phyloP scores from a whole-genome alignment of 1,139 yeast genomes.

The Pichia sp. region DNA sequence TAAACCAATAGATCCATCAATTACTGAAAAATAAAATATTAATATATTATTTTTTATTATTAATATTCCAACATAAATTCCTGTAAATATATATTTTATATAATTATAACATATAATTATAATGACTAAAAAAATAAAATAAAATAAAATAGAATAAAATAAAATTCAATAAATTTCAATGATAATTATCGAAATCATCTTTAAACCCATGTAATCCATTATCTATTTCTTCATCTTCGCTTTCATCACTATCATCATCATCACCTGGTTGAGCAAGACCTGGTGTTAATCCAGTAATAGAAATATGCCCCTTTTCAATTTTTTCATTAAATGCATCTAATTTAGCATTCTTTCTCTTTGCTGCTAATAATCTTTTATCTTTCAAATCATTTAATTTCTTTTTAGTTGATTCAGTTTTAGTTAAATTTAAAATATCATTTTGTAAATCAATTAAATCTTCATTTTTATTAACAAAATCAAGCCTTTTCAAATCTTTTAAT shows the following conservation, averaged over 20 bases:
- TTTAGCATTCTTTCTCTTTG: constrained; percentile 29
- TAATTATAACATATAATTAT: too few relatives aligned
- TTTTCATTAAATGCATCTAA: constrained; percentile 34
- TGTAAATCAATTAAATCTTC: constrained; percentile 34
- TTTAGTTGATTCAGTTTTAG: constrained; percentile 5
- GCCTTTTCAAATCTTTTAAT: constrained; percentile 35
- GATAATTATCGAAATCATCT: constrained; percentile 26
- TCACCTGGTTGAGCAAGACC: constrained; percentile 87
- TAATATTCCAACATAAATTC: not conserved
- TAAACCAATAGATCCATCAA: constrained; percentile 14
- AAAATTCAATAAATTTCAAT: too few relatives aligned
- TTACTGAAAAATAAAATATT: not conserved
- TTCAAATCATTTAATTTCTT: constrained; percentile 7
- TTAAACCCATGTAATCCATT: constrained; percentile 14
- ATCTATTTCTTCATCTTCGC: constrained; percentile 14
- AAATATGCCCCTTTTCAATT: constrained; percentile 38
- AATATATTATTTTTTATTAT: too few relatives aligned
- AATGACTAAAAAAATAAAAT: too few relatives aligned
- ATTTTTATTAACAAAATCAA: constrained; percentile 40
- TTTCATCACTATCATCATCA: constrained; percentile 34
- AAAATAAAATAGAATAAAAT: too few relatives aligned
- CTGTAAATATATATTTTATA: not conserved
- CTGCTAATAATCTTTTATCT: constrained; percentile 7
- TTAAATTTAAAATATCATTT: constrained; percentile 13
- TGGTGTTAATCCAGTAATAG: constrained; percentile 75